A percentile compares a stretch with the other conserved stretches of the same genome.
Conservation (phyloP, 345 rosid species). For the Hibiscus syriacus region DNA sequence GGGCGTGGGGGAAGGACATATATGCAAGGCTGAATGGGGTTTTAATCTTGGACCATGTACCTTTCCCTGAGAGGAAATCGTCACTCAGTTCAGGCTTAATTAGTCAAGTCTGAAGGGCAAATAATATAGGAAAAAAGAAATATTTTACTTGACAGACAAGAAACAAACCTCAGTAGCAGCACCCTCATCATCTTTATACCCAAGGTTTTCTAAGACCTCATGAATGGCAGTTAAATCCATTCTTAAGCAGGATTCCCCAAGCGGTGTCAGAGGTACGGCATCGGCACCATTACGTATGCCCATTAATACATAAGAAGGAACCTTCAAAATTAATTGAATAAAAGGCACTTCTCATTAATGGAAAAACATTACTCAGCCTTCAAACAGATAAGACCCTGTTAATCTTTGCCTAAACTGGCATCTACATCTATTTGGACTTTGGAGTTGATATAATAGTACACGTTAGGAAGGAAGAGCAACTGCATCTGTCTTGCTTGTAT, state of each 20-base stretch:
- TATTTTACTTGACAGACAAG: background rate
- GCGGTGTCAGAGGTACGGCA: conserved; percentile 46
- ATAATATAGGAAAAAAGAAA: background rate
- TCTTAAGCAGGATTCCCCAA: conserved; percentile 88
- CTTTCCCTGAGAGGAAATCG: background rate
- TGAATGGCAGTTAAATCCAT: conserved; percentile 74
- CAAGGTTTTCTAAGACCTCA: conserved; percentile 62
- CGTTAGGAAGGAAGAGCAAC: too few species aligned
- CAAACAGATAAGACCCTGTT: background rate
- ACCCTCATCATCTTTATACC: conserved; percentile 87
- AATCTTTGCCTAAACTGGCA: too few species aligned
- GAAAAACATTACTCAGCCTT: background rate
- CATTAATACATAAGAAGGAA: conserved; percentile 83
- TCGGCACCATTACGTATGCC: conserved; percentile 61
- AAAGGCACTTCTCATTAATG: background rate
- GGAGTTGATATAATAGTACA: too few species aligned
- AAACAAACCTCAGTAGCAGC: conserved; percentile 67
- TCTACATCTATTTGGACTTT: too few species aligned
- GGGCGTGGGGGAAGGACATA: too few species aligned
- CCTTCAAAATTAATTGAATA: conserved; percentile 34
- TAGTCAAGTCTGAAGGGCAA: background rate
- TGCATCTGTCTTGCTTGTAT: background rate
- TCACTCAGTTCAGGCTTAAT: background rate
- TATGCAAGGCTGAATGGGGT: too few species aligned
- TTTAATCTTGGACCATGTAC: background rate